Base-by-base conservation (phyloP, 495 filamentous ascomycete species). In the Aspergillus cavernicola region DNA sequence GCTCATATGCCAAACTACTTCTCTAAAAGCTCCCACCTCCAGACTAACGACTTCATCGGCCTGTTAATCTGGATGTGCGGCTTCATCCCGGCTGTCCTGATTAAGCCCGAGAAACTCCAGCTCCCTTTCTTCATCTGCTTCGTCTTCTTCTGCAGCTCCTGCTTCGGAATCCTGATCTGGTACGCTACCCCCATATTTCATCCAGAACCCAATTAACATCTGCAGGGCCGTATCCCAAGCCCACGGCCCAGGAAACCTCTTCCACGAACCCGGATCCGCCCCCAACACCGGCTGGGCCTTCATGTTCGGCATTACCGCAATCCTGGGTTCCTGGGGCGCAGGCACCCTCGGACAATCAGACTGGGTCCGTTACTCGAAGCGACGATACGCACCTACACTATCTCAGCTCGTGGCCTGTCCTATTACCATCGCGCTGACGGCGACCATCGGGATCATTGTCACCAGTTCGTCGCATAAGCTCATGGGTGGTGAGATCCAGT, bases 1-100 rank as follows among this genome's bases (percentile, higher is more conserved):
- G 48, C 48, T 0, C 48, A 51, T n/a, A 51, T 51, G 48, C 16
- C 24, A 22, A 51, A 51, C 26, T 51, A 51, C 26, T 51, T 51
- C 15, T 15, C 48, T 2, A 36, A 18, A 5, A 41, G 48, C 48
- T 51, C 48, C 4, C 48, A 51, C 48, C 36, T 51, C 4, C 35
- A 40, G 12, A 51, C 48, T 0, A 51, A 51, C 35, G 48, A 51
- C 48, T 51, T 51, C 23, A 51, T 51, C 24, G 48, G 48, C 1
- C 48, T 51, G 0, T 11, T 51, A 0, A 51, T 51, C 48, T 51
- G 48, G 48, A 51, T 51, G 48, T 19, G 2, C 8, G 48, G 22
- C 15, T 51, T 51, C 12, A 29, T 51, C 10, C 48, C 48, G 1
- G 48, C 22, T 2, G 36, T 51, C 6, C 48, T 51, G 4, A 51